Conservation (phyloP, 768 basidiomycete genomes). For the Plicaturopsis crispa region DNA sequence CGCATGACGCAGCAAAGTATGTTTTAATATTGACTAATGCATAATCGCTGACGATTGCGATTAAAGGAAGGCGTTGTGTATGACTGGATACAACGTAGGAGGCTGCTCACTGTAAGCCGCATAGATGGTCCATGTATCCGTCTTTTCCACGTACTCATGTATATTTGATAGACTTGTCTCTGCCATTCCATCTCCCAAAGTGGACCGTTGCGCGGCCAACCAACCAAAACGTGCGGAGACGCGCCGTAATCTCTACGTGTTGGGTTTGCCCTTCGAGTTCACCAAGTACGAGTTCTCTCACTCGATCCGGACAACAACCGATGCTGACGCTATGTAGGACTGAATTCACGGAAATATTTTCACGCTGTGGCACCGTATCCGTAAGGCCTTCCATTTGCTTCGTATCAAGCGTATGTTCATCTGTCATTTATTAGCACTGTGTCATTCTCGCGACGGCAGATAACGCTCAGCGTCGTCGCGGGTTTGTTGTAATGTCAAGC, state of each 20-base stretch:
- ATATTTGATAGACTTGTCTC: slow-evolving; percentile 28
- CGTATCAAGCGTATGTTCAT: too few species aligned
- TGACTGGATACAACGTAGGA: slow-evolving; percentile 54
- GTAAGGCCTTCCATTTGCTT: too few species aligned
- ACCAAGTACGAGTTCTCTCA: slow-evolving; percentile 43
- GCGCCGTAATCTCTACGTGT: slow-evolving; percentile 78
- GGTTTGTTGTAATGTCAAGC: slow-evolving; percentile 74
- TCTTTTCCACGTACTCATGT: slow-evolving; percentile 1
- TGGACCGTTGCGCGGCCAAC: too few species aligned
- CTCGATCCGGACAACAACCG: neutral
- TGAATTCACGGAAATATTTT: slow-evolving; percentile 58
- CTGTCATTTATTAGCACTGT: too few species aligned
- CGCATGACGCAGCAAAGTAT: slow-evolving; percentile 46
- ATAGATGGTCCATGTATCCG: slow-evolving; percentile 13
- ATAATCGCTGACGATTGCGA: neutral
- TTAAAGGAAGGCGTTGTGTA: slow-evolving; percentile 57
- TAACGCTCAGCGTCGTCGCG: slow-evolving; percentile 75
- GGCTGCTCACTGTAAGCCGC: slow-evolving; percentile 47
- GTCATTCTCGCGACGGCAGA: slow-evolving; percentile 82
- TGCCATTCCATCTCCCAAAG: slow-evolving; percentile 18
- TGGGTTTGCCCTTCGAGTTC: slow-evolving; percentile 76
- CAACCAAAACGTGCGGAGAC: slow-evolving; percentile 25
- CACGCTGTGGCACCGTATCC: slow-evolving; percentile 58
- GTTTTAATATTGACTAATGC: slow-evolving; percentile 11
- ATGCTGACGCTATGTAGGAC: slow-evolving; percentile 19